Base-by-base conservation (phyloP, 73 alveolate species). In the Symbiodinium natans region DNA sequence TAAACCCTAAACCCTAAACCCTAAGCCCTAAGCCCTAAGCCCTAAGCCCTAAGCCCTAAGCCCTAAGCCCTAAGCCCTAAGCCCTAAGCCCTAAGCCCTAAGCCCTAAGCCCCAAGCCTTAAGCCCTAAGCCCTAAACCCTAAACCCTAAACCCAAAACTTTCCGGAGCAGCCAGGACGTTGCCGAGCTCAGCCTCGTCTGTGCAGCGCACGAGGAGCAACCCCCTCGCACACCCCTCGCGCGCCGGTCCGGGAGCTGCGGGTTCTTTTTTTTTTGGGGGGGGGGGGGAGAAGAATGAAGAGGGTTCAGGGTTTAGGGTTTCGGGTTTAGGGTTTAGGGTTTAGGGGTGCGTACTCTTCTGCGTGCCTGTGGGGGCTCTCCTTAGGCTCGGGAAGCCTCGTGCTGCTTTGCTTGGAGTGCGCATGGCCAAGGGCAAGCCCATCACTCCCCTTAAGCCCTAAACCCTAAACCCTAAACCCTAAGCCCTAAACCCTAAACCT, bases 101-200 rank as follows among this genome's bases (percentile, higher is more conserved):
- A 46, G 21, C 59, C 6, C 59, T 9, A 46, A 9, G 6, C 59
- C 59, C 6, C 59, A 46, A 46, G 13, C 59, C 59, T 46, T 46
- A 46, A 46, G 13, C 59, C 59, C 59, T 46, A 46, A 46, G 13
- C 59, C 59, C 59, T 46, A 46, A 46, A 46, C 74, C 74, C 74
- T 56, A 56, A 56, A 56, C 31, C 74, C 74, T 56, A 56, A 56
- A 56, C 74, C 74, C 74, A 15, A 56, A 56, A 56, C 74, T 36
- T 9, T 23, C 19, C 1, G 71, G 71, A 1, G 40, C 15, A 27
- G 9, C 77, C 59, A 90, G 97, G 97, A 90, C 56, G 89, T 90
- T n/a, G 97, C 97, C 7, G 97, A 90, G 39, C 89, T 90, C n/a
- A 68, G 89, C 54, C 40, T 90, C 56, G 97, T 90, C 29, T 90